Base-by-base conservation (phyloP, 2,329 filamentous ascomycete genomes). In the Ophiocordyceps unilateralis region DNA sequence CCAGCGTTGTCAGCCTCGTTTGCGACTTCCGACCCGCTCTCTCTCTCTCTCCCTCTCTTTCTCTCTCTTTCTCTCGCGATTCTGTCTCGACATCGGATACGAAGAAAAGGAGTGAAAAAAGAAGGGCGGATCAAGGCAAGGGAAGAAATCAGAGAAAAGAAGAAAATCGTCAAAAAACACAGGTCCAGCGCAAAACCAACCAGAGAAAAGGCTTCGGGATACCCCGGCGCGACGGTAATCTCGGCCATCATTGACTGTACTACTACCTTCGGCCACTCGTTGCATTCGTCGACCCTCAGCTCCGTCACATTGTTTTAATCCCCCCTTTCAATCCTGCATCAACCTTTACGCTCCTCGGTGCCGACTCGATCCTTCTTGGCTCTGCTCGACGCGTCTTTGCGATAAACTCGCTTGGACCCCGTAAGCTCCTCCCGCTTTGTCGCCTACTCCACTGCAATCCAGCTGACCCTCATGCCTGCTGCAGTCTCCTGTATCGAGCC, bases 231-330 rank as follows among this genome's bases (percentile, higher is more conserved):
- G 23, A 17, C 24, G 39, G 15, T 40, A 21, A 34, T 41, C 19
- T 22, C 40, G 10, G 10, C 24, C 19, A 14, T 8, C 12, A 39
- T 64, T 55, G 53, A 56, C 53, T 55, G 54, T 54, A 59, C 52
- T 58, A 53, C 17, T 58, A 53, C 48, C 52, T 45, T 44, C 47
- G 46, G 41, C 47, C 47, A 41, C 52, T 54, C 53, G 40, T 51
- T 49, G 47, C 48, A 46, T 46, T 47, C 42, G 45, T 41, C 47
- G 12, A 26, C 22, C 22, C 39, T 19, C 11, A 37, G n/a, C 34
- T n/a, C 11, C 5, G 14, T 37, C n/a, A 26, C 23, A 21, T 20
- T 24, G 15, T 41, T 41, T 41, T 23, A 41, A 19, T 41, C 23
- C n/a, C 4, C 22, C n/a, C 23, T 26, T 26, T 26, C 11, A 4